These are phyloP conservation scores for Aspergillus awamori DNA, from an alignment of 2,329 filamentous ascomycete genomes.

Conservation along the genomic window DNA sequence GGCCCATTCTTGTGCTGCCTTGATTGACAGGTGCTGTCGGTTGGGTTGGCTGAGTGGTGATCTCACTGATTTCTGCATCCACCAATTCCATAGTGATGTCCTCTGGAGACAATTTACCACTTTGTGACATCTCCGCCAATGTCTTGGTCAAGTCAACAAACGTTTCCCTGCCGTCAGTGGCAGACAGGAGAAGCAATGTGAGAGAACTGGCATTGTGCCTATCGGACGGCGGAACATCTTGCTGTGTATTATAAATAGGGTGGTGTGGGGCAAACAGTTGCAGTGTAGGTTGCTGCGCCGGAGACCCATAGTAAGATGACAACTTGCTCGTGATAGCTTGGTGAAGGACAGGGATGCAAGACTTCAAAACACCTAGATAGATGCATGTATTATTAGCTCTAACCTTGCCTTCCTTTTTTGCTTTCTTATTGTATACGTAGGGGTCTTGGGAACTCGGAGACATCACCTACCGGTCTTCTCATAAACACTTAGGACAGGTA, in stretches of 20 bases:
- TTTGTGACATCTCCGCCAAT: constrained; percentile 90
- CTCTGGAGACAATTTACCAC: constrained; percentile 74
- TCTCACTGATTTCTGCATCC: constrained; percentile 79
- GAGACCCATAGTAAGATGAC: constrained; percentile 79
- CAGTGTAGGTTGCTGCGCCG: constrained; percentile 66
- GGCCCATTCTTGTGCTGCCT: not conserved
- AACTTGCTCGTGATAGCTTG: constrained; percentile 77
- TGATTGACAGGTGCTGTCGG: constrained; percentile 9
- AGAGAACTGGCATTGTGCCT: constrained; percentile 42
- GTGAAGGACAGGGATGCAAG: constrained; percentile 83
- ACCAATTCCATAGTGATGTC: constrained; percentile 87
- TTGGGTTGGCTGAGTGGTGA: constrained; percentile 40
- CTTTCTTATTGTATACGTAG: too few species aligned
- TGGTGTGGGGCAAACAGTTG: constrained; percentile 73
- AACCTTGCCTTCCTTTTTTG: not conserved
- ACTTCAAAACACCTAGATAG: constrained; percentile 76
- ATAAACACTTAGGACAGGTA: constrained; percentile 85
- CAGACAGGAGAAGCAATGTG: constrained; percentile 77
- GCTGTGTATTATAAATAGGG: constrained; percentile 46
- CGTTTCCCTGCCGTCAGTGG: constrained; percentile 87
- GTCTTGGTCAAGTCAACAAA: constrained; percentile 95
- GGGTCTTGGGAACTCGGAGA: too few species aligned
- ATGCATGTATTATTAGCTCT: not conserved
- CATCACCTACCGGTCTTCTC: constrained; percentile 75
- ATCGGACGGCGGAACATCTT: constrained; percentile 19